A percentile compares a stretch with the other conserved stretches of the same genome.
Evolutionary conservation across 306 rosid species (phyloP).

Genomic region (Vigna trinervia): DNA sequence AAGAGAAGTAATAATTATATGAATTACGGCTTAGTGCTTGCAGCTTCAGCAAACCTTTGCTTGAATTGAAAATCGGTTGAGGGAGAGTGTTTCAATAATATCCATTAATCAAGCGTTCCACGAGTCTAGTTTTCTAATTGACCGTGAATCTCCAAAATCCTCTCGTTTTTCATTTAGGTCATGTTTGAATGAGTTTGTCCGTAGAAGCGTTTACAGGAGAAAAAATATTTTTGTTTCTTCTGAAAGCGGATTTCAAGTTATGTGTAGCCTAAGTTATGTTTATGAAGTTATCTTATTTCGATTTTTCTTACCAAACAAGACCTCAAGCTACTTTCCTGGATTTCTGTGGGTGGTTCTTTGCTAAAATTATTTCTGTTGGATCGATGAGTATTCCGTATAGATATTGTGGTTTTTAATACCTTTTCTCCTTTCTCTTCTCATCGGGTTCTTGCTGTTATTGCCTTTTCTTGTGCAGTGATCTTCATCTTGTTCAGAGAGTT

Average conservation of each 20-base stretch:
- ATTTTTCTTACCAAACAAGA: not conserved
- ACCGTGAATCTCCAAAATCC: slow-evolving; percentile 8
- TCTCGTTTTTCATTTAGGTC: not conserved
- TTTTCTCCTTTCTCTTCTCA: slow-evolving; percentile 5
- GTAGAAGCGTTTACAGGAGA: not conserved
- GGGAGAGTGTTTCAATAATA: not conserved
- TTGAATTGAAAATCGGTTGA: not conserved
- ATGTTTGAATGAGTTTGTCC: not conserved
- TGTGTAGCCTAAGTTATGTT: not conserved
- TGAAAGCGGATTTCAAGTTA: not conserved
- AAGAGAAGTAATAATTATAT: too few species aligned
- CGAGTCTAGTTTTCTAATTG: slow-evolving; percentile 17
- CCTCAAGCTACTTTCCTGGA: not conserved
- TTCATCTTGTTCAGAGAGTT: slow-evolving; percentile 67
- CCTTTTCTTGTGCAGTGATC: slow-evolving; percentile 62
- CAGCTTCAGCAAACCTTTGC: slow-evolving; percentile 5
- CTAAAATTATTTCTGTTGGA: slow-evolving; percentile 9
- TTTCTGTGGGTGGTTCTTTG: not conserved
- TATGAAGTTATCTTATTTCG: not conserved
- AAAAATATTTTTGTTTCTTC: not conserved
- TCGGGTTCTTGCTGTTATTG: slow-evolving; percentile 5
- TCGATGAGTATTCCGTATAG: not conserved
- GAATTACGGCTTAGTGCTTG: not conserved
- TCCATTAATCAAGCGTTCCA: slow-evolving; percentile 1
- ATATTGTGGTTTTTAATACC: not conserved